Conservation (phyloP, 352 stramenopile species). For the Globisporangium lucens region DNA sequence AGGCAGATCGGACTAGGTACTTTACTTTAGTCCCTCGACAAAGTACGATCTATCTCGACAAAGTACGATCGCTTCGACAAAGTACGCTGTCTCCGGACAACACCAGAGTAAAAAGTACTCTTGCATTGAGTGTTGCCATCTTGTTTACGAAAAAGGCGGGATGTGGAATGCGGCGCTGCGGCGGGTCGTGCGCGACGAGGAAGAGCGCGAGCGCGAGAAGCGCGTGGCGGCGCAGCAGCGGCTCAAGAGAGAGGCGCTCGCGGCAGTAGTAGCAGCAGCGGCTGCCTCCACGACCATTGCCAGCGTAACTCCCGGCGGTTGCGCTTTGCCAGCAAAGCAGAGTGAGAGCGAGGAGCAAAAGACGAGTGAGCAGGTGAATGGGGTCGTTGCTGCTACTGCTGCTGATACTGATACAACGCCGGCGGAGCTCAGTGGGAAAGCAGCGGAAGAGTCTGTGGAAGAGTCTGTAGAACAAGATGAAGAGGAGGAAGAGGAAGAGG, state of each 20-base stretch:
- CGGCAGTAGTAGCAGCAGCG: not conserved
- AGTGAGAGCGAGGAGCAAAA: not conserved
- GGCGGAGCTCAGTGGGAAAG: not conserved
- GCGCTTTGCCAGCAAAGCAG: not conserved
- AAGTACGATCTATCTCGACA: too few relatives aligned
- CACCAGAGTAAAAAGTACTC: too few relatives aligned
- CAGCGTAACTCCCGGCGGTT: not conserved
- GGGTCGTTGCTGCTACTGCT: not conserved
- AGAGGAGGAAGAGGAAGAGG: constrained; percentile 36
- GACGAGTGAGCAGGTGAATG: not conserved
- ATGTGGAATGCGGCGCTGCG: constrained; percentile 30
- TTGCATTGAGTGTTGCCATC: too few relatives aligned
- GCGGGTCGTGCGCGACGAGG: constrained; percentile 32
- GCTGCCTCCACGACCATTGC: not conserved
- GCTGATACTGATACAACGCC: not conserved
- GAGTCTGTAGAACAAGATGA: not conserved
- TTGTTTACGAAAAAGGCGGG: too few relatives aligned
- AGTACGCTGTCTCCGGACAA: too few relatives aligned
- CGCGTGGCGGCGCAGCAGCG: constrained; percentile 27
- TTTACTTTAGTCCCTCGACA: too few relatives aligned
- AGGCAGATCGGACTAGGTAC: too few relatives aligned
- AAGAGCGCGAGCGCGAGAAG: constrained; percentile 32
- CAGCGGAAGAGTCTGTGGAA: constrained; percentile 17
- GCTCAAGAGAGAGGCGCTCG: constrained; percentile 21
- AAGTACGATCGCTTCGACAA: too few relatives aligned